Base-by-base conservation (phyloP, 192 early-diverging fungal species). In the Coemansia furcata region DNA sequence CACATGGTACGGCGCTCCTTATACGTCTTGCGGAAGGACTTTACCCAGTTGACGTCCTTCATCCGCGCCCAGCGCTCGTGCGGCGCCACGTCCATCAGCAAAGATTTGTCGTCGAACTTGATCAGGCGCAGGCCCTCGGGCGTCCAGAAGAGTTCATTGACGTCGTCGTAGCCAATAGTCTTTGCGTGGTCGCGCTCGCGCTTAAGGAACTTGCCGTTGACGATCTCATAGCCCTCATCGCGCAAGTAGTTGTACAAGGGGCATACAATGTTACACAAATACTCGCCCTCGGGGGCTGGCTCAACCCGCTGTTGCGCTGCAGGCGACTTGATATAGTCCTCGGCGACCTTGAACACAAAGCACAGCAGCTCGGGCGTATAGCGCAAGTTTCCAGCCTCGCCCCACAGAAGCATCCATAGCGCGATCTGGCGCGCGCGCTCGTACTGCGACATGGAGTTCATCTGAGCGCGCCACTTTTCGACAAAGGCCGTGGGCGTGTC, bases 81-180 rank as follows among this genome's bases (percentile, higher is more conserved):
- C 15, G 85, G 78, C 11, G 88, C 82, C 7, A 88, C 61, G 42
- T 84, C 84, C 72, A 91, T 88, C 40, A 95, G 69, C 23, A 78
- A 66, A 14, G 84, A 66, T 70, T 88, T 87, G 68, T 86, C 86
- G 15, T 90, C 76, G 49, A 78, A 78, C 30, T 72, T 69, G 47
- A 89, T 86, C 39, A 73, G 73, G 26, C 83, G 79, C 63, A 95
- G 86, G 7, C 83, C 83, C 61, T 88, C 86, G 12, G 88, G 85
- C 40, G 84, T 81, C 92, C 93, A 93, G 78, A 94, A 94, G 30
- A 90, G 71, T 67, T 94, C 90, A 73, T 94, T 94, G 65, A 94
- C 86, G 60, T 92, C 91, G 72, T 92, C 92, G 64, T 94, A 92
- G 8, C 92, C 91, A 52, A 94, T 89, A 10, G 86, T 89, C 29